phyloP scores from a whole-genome alignment of 2,329 filamentous ascomycete species.

The Aspergillus quadrilineatus region DNA sequence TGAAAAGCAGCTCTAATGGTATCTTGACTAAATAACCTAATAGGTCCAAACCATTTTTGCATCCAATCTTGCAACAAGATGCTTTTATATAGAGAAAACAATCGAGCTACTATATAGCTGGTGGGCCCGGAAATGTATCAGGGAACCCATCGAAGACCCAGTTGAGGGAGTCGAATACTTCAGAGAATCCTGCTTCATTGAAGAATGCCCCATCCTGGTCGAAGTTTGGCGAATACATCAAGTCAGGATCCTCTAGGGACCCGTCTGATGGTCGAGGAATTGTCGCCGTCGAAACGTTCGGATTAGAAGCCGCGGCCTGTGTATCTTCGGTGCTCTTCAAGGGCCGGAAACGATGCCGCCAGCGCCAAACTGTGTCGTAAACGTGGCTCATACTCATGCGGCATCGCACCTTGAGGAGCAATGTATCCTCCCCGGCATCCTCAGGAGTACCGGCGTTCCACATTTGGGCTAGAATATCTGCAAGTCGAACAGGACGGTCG shows the following conservation, averaged over 20 bases:
- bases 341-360: constrained; percentile 64
- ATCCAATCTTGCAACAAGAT: not conserved
- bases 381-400: constrained; percentile 66
- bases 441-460: constrained; percentile 54
- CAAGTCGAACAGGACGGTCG: constrained; percentile 62
- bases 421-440: constrained; percentile 36
- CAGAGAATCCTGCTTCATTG: constrained; percentile 55
- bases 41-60: not conserved
- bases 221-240: constrained; percentile 37
- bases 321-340: constrained; percentile 60
- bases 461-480: constrained; percentile 63
- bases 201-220: constrained; percentile 39
- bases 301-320: constrained; percentile 57
- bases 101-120: constrained; percentile 26
- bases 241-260: constrained; percentile 30
- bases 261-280: constrained; percentile 31
- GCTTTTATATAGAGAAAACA: not conserved
- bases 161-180: constrained; percentile 84
- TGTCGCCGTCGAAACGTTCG: constrained; percentile 32
- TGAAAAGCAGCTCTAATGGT: constrained; percentile 6
- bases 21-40: constrained; percentile 7
- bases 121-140: constrained; percentile 54
- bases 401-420: constrained; percentile 63
- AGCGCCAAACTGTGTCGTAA: constrained; percentile 66
- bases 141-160: constrained; percentile 88